Percentiles rank a stretch among this genome's conserved stretches.
Evolutionary conservation across 73 alveolate species (phyloP).

Genomic region (Effrenium voratum): DNA sequence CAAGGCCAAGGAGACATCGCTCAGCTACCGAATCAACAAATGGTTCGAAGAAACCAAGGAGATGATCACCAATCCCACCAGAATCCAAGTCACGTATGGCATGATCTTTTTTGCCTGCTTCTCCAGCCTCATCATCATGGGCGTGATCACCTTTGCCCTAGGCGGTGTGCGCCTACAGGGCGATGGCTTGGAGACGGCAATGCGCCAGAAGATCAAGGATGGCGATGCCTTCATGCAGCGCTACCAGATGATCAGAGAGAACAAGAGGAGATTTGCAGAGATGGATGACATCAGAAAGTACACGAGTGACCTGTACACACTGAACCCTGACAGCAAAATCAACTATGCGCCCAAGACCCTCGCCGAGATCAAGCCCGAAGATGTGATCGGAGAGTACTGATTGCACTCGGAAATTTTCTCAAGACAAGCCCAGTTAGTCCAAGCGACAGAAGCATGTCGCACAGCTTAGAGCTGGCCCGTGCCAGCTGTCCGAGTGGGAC

Average conservation of each 20-base stretch:
- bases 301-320: constrained; percentile 76
- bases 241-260: constrained; percentile 73
- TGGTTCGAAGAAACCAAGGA: constrained; percentile 90
- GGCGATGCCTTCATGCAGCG: constrained; percentile 76
- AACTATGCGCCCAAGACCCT: constrained; percentile 36
- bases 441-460: too few relatives aligned
- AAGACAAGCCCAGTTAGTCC: too few relatives aligned
- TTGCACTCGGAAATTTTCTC: too few relatives aligned
- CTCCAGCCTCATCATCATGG: constrained; percentile 56
- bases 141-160: constrained; percentile 57
- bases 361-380: constrained; percentile 71
- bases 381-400: constrained; percentile 90
- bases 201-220: constrained; percentile 62
- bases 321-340: constrained; percentile 84
- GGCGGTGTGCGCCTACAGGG: constrained; percentile 72
- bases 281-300: constrained; percentile 87
- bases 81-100: constrained; percentile 70
- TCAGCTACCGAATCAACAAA: constrained; percentile 65
- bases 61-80: constrained; percentile 71
- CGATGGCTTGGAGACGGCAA: constrained; percentile 67
- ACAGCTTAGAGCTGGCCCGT: too few relatives aligned
- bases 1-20: constrained; percentile 34
- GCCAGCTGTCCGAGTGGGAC: too few relatives aligned
- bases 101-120: constrained; percentile 63
- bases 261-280: constrained; percentile 66